Percentiles rank a stretch among this genome's conserved stretches.
Evolutionary conservation across 2,329 filamentous ascomycete genomes (phyloP).

Genomic region (Lachnellula occidentalis): DNA sequence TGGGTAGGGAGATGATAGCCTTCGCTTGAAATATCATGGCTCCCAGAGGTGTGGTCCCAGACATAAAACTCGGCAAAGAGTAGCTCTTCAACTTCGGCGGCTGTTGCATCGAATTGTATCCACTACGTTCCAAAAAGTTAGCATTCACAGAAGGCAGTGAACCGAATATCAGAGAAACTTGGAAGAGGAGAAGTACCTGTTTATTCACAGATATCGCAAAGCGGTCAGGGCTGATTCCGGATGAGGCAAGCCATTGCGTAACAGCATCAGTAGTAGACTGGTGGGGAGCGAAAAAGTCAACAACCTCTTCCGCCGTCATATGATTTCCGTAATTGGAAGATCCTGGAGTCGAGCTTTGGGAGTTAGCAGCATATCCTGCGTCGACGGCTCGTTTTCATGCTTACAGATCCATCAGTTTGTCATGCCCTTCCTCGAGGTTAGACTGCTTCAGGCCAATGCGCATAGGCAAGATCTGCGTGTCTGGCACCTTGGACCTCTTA

Average conservation of each 20-base stretch:
- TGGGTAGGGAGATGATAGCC: slow-evolving; percentile 45
- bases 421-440: slow-evolving; percentile 40
- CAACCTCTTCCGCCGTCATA: slow-evolving; percentile 30
- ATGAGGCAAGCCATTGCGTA: slow-evolving; percentile 29
- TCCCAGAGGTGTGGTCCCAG: slow-evolving; percentile 51
- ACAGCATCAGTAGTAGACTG: slow-evolving; percentile 28
- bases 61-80: slow-evolving; percentile 48
- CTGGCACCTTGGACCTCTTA: slow-evolving; percentile 19
- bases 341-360: slow-evolving; percentile 31
- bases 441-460: slow-evolving; percentile 42
- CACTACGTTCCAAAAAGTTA: slow-evolving; percentile 21
- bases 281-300: slow-evolving; percentile 33
- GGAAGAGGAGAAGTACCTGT: slow-evolving; percentile 15
- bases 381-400: neutral
- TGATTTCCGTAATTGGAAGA: slow-evolving; percentile 34
- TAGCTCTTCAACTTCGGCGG: slow-evolving; percentile 31
- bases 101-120: slow-evolving; percentile 33
- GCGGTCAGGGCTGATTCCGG: slow-evolving; percentile 29
- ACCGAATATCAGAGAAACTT: neutral
- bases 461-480: slow-evolving; percentile 33
- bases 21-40: slow-evolving; percentile 23
- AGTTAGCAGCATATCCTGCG: slow-evolving; percentile 6
- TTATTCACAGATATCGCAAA: slow-evolving; percentile 32
- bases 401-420: slow-evolving; percentile 37
- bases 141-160: neutral